A percentile compares a stretch with the other conserved stretches of the same genome.
Evolutionary conservation across 805 yeast species (phyloP).

Genomic region (Suhomyces sp.): DNA sequence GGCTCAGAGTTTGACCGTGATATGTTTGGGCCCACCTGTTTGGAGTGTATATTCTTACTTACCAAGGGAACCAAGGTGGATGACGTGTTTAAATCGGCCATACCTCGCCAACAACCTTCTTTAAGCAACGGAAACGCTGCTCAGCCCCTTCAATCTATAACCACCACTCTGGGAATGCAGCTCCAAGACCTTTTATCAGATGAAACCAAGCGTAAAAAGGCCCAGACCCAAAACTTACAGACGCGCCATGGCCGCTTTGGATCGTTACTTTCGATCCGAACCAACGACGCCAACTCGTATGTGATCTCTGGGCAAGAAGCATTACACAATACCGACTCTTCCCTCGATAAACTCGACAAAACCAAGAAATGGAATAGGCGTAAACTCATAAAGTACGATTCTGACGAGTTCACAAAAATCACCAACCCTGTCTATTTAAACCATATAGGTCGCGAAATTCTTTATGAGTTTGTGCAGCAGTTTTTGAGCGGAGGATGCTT

Average conservation of each 20-base stretch:
- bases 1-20: constrained; percentile 61
- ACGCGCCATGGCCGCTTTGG: constrained; percentile 92
- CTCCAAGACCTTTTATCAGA: constrained; percentile 52
- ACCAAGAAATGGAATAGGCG: constrained; percentile 62
- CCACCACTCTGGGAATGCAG: constrained; percentile 37
- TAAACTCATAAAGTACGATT: constrained; percentile 35
- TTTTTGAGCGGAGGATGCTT: constrained; percentile 71
- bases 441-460: constrained; percentile 18
- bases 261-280: constrained; percentile 69
- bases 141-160: constrained; percentile 15
- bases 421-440: constrained; percentile 26
- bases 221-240: constrained; percentile 49
- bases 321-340: constrained; percentile 44
- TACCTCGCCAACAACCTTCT: not conserved
- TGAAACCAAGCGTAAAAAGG: constrained; percentile 55
- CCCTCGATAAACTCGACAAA: constrained; percentile 64
- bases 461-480: constrained; percentile 46
- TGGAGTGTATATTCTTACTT: constrained; percentile 68
- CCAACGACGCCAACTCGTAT: constrained; percentile 58
- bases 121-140: constrained; percentile 2
- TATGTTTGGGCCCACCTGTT: constrained; percentile 56
- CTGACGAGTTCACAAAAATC: constrained; percentile 31
- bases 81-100: not conserved
- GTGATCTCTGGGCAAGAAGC: constrained; percentile 72
- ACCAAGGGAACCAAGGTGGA: constrained; percentile 43